These are phyloP conservation scores for Aspergillus sp. DNA, from an alignment of 2,329 filamentous ascomycete species.

Conservation along the genomic window DNA sequence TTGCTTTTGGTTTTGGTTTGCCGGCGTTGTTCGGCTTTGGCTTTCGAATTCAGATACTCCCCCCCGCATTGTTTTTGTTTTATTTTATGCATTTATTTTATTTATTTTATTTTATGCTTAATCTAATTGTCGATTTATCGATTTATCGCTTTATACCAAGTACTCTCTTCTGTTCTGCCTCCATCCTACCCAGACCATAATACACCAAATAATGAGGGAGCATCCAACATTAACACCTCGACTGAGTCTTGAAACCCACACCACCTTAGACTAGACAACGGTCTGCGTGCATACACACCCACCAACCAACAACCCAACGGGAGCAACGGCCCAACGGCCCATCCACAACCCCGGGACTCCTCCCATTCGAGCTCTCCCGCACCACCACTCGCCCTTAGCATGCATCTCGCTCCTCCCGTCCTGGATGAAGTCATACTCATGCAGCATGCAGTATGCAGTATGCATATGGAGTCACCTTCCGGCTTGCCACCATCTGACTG, in stretches of 20 bases:
- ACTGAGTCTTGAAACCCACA: too few species aligned
- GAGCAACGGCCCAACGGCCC: too few species aligned
- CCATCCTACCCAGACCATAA: not conserved
- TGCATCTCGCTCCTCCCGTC: not conserved
- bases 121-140: not conserved
- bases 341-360: not conserved
- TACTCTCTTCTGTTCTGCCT: not conserved
- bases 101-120: not conserved
- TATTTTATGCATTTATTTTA: not conserved
- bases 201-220: not conserved
- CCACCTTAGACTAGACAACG: too few species aligned
- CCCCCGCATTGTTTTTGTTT: not conserved
- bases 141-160: not conserved
- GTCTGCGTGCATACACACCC: too few species aligned
- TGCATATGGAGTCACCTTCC: too few species aligned
- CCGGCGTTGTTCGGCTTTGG: too few species aligned
- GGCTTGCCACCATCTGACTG: too few species aligned
- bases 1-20: too few species aligned
- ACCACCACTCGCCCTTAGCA: not conserved
- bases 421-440: too few species aligned
- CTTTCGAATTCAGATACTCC: not conserved
- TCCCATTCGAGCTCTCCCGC: not conserved
- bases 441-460: too few species aligned
- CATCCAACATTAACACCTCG: not conserved
- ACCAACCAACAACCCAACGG: too few species aligned